These are phyloP conservation scores for Sordariomycetes sp. DNA, from an alignment of 2,329 filamentous ascomycete genomes.

Conservation along the genomic window DNA sequence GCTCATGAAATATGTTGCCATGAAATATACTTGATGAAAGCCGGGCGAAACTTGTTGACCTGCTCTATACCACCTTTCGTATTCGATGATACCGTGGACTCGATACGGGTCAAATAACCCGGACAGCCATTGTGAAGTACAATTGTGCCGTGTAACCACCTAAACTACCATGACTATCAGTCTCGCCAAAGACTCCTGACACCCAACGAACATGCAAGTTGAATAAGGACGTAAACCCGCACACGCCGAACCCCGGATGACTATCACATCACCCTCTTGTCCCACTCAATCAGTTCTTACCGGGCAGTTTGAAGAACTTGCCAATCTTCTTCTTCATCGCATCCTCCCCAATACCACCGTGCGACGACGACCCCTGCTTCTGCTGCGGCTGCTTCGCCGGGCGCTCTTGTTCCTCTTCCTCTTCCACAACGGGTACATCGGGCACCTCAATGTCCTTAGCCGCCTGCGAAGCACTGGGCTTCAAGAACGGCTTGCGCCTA, in stretches of 20 bases:
- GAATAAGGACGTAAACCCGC: not conserved
- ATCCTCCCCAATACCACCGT: constrained; percentile 15
- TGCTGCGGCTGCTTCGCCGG: constrained; percentile 9
- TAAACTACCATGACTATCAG: not conserved
- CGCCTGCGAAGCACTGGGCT: constrained; percentile 38
- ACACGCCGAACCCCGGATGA: not conserved
- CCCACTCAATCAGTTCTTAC: constrained; percentile 45
- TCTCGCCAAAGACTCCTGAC: not conserved
- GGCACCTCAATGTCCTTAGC: constrained; percentile 57
- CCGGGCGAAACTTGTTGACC: not conserved
- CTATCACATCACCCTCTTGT: not conserved
- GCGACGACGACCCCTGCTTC: constrained; percentile 3
- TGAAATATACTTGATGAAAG: not conserved
- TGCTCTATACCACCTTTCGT: not conserved
- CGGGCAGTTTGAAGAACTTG: constrained; percentile 60
- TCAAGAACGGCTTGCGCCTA: constrained; percentile 45
- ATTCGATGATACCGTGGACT: not conserved
- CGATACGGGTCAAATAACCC: too few species aligned
- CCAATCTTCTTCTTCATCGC: constrained; percentile 36
- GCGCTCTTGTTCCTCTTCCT: constrained; percentile 22
- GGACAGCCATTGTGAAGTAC: not conserved
- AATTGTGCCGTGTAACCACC: not conserved
- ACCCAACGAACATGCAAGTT: not conserved
- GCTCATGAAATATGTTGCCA: not conserved
- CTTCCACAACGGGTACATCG: constrained; percentile 28